Evolutionary conservation across 2,329 filamentous ascomycete genomes (phyloP).

Genomic region (Neofusicoccum kwambonambiense): DNA sequence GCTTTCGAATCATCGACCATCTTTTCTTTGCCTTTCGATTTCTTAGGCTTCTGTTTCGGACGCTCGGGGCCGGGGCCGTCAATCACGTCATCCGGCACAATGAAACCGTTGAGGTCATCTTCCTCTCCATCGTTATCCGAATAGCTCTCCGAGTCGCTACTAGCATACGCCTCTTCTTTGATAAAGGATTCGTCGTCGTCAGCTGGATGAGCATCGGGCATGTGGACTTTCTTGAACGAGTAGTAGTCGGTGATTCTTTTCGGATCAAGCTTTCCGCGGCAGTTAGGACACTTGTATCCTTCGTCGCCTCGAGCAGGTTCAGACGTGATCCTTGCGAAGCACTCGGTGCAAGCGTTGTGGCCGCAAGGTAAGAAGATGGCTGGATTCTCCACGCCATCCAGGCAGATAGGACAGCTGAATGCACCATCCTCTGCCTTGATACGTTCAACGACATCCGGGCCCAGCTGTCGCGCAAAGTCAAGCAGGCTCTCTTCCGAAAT

Average conservation of each 20-base stretch:
- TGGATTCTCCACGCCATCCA: slow-evolving; percentile 72
- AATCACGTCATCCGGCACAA: slow-evolving; percentile 33
- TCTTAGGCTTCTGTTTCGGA: slow-evolving; percentile 17
- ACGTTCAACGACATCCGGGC: slow-evolving; percentile 61
- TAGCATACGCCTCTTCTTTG: slow-evolving; percentile 23
- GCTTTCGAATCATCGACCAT: slow-evolving; percentile 28
- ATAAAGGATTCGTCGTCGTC: slow-evolving; percentile 41
- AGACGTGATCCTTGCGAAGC: slow-evolving; percentile 53
- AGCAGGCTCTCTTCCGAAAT: slow-evolving; percentile 53
- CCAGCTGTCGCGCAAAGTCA: slow-evolving; percentile 62
- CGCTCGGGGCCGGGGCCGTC: slow-evolving; percentile 25
- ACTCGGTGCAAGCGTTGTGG: slow-evolving; percentile 75
- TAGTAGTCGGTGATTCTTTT: slow-evolving; percentile 71
- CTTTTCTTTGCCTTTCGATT: slow-evolving; percentile 22
- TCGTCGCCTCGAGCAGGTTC: slow-evolving; percentile 62
- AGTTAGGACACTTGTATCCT: slow-evolving; percentile 69
- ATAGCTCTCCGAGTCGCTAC: slow-evolving; percentile 25
- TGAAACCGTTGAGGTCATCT: slow-evolving; percentile 34
- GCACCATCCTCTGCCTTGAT: slow-evolving; percentile 55
- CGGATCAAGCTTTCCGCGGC: slow-evolving; percentile 65
- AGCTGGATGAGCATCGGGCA: slow-evolving; percentile 40
- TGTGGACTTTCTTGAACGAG: slow-evolving; percentile 70
- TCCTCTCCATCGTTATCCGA: slow-evolving; percentile 36
- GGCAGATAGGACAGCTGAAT: slow-evolving; percentile 81
- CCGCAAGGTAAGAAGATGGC: slow-evolving; percentile 80